Base-by-base conservation (phyloP, 23 red algal genomes). In the Agarophyton chilense region DNA sequence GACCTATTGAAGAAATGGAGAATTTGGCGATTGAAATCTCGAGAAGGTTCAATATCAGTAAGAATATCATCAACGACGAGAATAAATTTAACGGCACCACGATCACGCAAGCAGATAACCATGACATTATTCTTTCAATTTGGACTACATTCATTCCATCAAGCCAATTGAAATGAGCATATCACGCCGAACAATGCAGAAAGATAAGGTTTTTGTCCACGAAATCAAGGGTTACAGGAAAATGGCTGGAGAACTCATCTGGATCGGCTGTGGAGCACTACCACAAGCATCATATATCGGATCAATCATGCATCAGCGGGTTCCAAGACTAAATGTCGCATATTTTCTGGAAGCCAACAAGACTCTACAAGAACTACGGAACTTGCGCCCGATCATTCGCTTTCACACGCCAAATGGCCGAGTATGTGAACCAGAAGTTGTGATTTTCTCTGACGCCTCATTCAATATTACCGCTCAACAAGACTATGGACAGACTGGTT, bases 401-500 rank as follows among this genome's bases (percentile, higher is more conserved):
- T 82, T 61, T 61, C 78, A 47, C n/a, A 10, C 14, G 10, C 45
- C 51, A 25, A 21, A 7, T 13, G 14, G 35, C 10, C 7, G 7
- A 80, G 22, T 55, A 8, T 13, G 34, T 25, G 8, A 0, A 24
- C 14, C 32, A 11, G 52, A 56, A 35, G 76, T 80, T 10, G 31
- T 35, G 21, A 13, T 24, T 60, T 80, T 52, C 43, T 80, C 76
- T 16, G 76, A 80, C 76, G 76, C 76, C 28, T 80, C 76, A 8
- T 2, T 55, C 29, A 80, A 80, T 57, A 80, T 80, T 55, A n/a
- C 52, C 19, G 43, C 32, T 44, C 17, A 24, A 14, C 32, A 39
- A 58, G 12, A 58, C 12, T 80, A 80, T 25, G 2, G 76, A 80
- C 76, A 80, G 43, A 80, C 76, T 56, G 76, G 76, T 55, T 57